Base-by-base conservation (phyloP, 78 protist species). In the Dictyostelium intermedium region DNA sequence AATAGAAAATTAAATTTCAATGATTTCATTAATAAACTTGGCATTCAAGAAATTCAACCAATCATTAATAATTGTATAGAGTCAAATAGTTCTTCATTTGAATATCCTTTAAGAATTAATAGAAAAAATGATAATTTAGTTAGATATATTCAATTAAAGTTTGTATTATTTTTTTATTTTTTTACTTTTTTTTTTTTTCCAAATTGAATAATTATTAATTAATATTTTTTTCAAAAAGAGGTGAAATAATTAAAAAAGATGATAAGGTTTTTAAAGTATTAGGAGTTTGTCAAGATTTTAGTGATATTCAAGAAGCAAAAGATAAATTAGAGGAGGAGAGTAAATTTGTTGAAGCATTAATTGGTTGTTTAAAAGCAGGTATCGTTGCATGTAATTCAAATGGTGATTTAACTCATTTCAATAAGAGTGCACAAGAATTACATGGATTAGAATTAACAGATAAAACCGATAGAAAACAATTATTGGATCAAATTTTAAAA, bases 291-390 rank as follows among this genome's bases (percentile, higher is more conserved):
- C 91, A 85, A 47, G 91, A 85, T 73, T 72, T 85, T 53, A 73
- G 82, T 10, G 91, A 85, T 2, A 85, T 85, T 20, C 91, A 85
- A 73, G 79, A 27, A 10, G 91, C 91, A 47, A 85, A 35, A 53
- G 91, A 85, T 32, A 85, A 85, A 53, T 39, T 85, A 1, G 91
- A 85, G 74, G 73, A 85, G 35, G 91, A 85, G 45, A 41, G 83
- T 47, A 85, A 85, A 73, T 85, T 85, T 85, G 91, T 85, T 11
- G 83, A 85, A 16, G 91, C 91, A 27, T 39, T 85, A 23, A 85
- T 85, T 35, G 83, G 91, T 73, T 73, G 83, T 53, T 73, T 85
- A 35, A 85, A 85, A 53, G 91, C 82, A 18, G 91, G 91, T 11
- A 85, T 85, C 35, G 47, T 85, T 18, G 91, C 91, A 35, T 72